Evolutionary conservation across 2,329 filamentous ascomycete genomes (phyloP).

Genomic region (Scleromitrula shiraiana): DNA sequence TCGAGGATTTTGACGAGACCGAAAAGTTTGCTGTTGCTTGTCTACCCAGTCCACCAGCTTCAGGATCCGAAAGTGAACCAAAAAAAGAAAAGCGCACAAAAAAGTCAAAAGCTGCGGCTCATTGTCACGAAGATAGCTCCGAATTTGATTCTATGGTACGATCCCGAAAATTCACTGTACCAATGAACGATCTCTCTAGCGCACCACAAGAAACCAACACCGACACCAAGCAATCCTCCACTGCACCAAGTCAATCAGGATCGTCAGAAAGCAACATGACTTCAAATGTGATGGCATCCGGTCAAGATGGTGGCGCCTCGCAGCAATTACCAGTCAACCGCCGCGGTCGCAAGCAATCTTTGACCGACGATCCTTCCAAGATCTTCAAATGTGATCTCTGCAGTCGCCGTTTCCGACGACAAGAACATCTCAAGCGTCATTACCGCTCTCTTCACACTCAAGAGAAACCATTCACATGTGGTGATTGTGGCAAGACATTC

Average conservation of each 20-base stretch:
- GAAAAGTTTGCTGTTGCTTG: slow-evolving; percentile 52
- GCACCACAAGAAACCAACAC: slow-evolving; percentile 23
- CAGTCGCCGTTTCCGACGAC: slow-evolving; percentile 92
- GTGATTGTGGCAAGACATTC: slow-evolving; percentile 98
- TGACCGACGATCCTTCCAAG: slow-evolving; percentile 97
- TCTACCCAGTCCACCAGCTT: slow-evolving; percentile 55
- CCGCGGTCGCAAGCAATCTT: slow-evolving; percentile 93
- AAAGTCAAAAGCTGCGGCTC: slow-evolving; percentile 42
- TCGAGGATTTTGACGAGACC: slow-evolving; percentile 66
- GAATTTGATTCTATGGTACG: slow-evolving; percentile 30
- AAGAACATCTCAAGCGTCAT: slow-evolving; percentile 98
- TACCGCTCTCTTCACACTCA: slow-evolving; percentile 97
- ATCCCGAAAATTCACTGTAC: slow-evolving; percentile 29
- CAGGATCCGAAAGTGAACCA: slow-evolving; percentile 40
- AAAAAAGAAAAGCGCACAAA: slow-evolving; percentile 52
- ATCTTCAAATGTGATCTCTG: slow-evolving; percentile 96
- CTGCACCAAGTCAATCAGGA: slow-evolving; percentile 36
- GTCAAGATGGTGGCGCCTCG: slow-evolving; percentile 29
- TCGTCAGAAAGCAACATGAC: slow-evolving; percentile 34
- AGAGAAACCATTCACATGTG: slow-evolving; percentile 97
- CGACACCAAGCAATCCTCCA: slow-evolving; percentile 23
- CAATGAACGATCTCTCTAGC: slow-evolving; percentile 27
- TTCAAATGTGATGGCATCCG: slow-evolving; percentile 34
- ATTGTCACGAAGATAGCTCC: slow-evolving; percentile 28
- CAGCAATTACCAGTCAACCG: slow-evolving; percentile 63